Evolutionary conservation across 768 basidiomycete genomes (phyloP).

Genomic region (Phanerochaete sordida): DNA sequence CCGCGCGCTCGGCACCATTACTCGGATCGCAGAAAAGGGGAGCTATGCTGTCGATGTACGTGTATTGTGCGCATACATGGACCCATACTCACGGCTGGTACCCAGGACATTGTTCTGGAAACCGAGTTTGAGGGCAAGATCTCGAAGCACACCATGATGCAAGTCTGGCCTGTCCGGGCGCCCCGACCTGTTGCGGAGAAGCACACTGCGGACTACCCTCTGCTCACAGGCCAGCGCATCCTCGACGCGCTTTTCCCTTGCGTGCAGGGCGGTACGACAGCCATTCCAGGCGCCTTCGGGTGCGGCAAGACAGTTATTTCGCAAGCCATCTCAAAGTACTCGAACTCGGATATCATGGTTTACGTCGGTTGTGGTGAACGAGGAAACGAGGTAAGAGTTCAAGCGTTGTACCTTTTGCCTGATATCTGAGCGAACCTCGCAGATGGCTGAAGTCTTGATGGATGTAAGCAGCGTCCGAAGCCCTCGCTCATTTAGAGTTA

Average conservation of each 20-base stretch:
- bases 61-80: conserved; percentile 9
- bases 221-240: conserved; percentile 95
- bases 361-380: conserved; percentile 99
- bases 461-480: conserved; percentile 50
- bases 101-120: conserved; percentile 89
- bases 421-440: neutral
- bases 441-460: conserved; percentile 99
- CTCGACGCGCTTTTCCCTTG: conserved; percentile 97
- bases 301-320: conserved; percentile 99
- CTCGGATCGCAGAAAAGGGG: conserved; percentile 90
- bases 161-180: conserved; percentile 98
- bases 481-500: conserved; percentile 11
- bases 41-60: conserved; percentile 87
- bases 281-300: conserved; percentile 98
- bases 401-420: neutral
- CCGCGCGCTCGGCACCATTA: conserved; percentile 92
- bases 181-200: conserved; percentile 96
- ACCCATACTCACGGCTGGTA: neutral
- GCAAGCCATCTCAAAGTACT: conserved; percentile 96
- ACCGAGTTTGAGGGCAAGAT: conserved; percentile 97
- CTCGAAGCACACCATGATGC: conserved; percentile 94
- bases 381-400: conserved; percentile 77
- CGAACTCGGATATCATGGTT: conserved; percentile 98
- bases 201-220: conserved; percentile 85
- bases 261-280: conserved; percentile 94